phyloP scores from a whole-genome alignment of 306 rosid species.

The Trifolium repens region DNA sequence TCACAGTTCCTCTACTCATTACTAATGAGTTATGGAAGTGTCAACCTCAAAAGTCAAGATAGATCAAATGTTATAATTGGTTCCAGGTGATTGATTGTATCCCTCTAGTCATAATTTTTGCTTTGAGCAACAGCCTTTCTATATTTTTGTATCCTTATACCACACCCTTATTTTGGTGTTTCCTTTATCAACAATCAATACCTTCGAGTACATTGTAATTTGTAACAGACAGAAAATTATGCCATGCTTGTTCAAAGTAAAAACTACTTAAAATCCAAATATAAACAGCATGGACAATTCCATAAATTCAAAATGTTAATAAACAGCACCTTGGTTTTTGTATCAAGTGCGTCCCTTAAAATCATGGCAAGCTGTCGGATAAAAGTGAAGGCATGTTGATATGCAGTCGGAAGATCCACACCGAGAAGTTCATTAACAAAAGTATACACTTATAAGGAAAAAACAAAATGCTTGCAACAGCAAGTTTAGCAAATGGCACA shows the following conservation, averaged over 20 bases:
- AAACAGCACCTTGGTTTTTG: slow-evolving; percentile 81
- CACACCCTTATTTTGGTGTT: not conserved
- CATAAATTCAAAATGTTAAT: slow-evolving; percentile 21
- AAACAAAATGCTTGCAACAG: slow-evolving; percentile 1
- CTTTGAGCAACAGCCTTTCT: slow-evolving; percentile 13
- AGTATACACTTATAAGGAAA: slow-evolving; percentile 22
- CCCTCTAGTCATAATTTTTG: slow-evolving; percentile 20
- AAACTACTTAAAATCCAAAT: slow-evolving; percentile 5
- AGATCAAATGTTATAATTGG: not conserved
- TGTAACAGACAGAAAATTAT: not conserved
- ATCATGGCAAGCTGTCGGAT: slow-evolving; percentile 93
- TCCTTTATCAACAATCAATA: too few species aligned
- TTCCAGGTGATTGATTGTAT: slow-evolving; percentile 10
- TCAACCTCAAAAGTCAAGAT: slow-evolving; percentile 7
- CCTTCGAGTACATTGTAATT: too few species aligned
- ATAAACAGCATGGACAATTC: slow-evolving; percentile 7
- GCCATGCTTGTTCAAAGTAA: too few species aligned
- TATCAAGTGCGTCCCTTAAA: slow-evolving; percentile 82
- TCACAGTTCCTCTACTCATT: not conserved
- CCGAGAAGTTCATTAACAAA: slow-evolving; percentile 60
- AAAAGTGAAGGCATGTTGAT: slow-evolving; percentile 88
- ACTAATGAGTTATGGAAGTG: slow-evolving; percentile 21
- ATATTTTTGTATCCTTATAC: not conserved
- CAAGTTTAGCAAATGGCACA: not conserved
- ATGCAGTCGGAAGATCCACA: slow-evolving; percentile 81